Conservation (phyloP, 2,329 filamentous ascomycete species). For the Xylaria digitata region DNA sequence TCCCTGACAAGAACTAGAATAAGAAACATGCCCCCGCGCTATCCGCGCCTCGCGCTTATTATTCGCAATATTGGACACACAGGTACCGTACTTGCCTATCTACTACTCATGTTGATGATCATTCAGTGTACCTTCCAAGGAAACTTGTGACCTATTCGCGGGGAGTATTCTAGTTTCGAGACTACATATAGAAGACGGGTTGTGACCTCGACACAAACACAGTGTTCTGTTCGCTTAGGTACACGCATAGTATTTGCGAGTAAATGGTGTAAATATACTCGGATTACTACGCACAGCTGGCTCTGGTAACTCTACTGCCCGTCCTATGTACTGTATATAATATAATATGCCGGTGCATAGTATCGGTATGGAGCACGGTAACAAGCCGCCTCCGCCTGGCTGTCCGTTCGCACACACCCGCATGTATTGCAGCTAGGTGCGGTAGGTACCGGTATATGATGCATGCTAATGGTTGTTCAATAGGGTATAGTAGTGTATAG, state of each 20-base stretch:
- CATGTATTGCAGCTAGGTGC: constrained; percentile 8
- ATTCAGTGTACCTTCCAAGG: neutral
- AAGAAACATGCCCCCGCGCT: constrained; percentile 25
- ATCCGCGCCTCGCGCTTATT: constrained; percentile 35
- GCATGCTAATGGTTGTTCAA: constrained; percentile 14
- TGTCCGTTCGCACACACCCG: constrained; percentile 24
- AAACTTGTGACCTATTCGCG: neutral
- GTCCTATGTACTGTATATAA: constrained; percentile 14
- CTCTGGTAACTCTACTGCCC: neutral
- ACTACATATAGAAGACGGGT: neutral
- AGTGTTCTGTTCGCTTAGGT: neutral
- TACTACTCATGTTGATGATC: neutral
- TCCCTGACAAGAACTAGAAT: constrained; percentile 6
- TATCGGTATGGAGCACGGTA: constrained; percentile 30
- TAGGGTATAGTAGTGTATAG: neutral
- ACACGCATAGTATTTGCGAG: neutral
- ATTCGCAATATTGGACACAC: constrained; percentile 7
- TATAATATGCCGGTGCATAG: constrained; percentile 29
- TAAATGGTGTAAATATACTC: neutral
- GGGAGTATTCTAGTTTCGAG: neutral
- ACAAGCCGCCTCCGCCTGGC: constrained; percentile 23
- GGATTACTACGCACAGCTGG: constrained; percentile 19
- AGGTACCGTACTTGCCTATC: neutral
- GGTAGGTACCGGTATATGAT: constrained; percentile 7
- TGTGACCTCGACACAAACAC: neutral